Percentiles rank a stretch among this genome's conserved stretches.
Evolutionary conservation across 495 filamentous ascomycete species (phyloP).

Genomic region (Daldinia concentrica): DNA sequence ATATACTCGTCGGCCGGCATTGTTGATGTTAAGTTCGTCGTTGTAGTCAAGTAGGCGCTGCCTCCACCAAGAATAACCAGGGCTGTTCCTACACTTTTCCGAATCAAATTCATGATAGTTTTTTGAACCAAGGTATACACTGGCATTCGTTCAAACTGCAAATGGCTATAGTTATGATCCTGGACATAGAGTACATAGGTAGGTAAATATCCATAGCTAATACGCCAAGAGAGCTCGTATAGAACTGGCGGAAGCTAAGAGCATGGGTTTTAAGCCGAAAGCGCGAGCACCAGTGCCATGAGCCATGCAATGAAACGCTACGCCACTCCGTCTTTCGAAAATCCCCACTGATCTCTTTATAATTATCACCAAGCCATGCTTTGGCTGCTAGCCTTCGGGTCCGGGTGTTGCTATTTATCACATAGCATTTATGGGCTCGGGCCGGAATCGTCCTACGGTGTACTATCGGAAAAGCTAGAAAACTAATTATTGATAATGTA

Average conservation of each 20-base stretch:
- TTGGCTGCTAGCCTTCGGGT: neutral
- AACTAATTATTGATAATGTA: no score
- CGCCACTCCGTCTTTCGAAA: neutral
- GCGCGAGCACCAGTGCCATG: neutral
- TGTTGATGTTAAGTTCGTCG: conserved; percentile 52
- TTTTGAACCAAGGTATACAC: neutral
- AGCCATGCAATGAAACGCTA: neutral
- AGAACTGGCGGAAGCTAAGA: neutral
- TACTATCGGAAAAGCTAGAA: no score
- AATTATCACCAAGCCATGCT: neutral
- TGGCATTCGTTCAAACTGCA: neutral
- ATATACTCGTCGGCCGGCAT: conserved; percentile 66
- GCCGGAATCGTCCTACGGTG: no score
- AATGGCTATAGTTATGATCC: neutral
- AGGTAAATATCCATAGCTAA: neutral
- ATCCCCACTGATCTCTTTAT: neutral
- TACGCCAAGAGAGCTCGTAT: conserved; percentile 1
- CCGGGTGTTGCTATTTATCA: neutral
- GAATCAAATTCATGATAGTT: conserved; percentile 56
- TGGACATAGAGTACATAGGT: neutral
- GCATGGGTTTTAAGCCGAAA: neutral
- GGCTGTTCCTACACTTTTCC: conserved; percentile 42
- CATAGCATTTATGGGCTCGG: no score
- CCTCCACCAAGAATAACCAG: conserved; percentile 50
- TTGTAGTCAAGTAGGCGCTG: conserved; percentile 45